These are phyloP conservation scores for Lojkania enalia DNA, from an alignment of 2,329 filamentous ascomycete species.

Conservation along the genomic window DNA sequence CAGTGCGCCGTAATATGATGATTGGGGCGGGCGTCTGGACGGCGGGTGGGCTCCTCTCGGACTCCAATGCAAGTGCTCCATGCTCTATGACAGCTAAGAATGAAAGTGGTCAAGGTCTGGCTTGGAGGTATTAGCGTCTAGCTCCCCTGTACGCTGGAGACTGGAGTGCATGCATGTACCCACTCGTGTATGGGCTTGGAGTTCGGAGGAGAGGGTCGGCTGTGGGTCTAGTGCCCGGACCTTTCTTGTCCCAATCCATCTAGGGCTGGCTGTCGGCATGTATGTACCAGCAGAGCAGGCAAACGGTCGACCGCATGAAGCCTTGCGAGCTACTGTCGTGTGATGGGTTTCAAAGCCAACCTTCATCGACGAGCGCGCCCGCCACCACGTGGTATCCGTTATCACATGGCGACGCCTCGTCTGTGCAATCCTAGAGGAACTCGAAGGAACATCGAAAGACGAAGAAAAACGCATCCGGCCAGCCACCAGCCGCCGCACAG, in stretches of 20 bases:
- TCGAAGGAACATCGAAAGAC: slow-evolving; percentile 1
- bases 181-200: neutral
- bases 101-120: neutral
- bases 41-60: neutral
- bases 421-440: slow-evolving; percentile 6
- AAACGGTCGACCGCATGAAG: slow-evolving; percentile 3
- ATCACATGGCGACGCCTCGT: slow-evolving; percentile 3
- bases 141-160: neutral
- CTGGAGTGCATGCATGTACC: neutral
- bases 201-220: neutral
- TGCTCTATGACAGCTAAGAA: slow-evolving; percentile 11
- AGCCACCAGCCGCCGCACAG: slow-evolving; percentile 4
- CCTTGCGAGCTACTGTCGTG: slow-evolving; percentile 9
- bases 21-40: neutral
- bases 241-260: neutral
- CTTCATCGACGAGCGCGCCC: neutral
- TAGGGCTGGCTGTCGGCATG: neutral
- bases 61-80: slow-evolving; percentile 4
- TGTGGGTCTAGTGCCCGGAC: neutral
- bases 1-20: slow-evolving; percentile 9
- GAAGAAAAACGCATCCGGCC: neutral
- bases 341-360: slow-evolving; percentile 12
- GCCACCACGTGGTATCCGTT: slow-evolving; percentile 9
- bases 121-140: neutral
- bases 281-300: neutral